Base-by-base conservation (phyloP, 1,139 yeast genomes). In the Kurtzmaniella quercitrusa region DNA sequence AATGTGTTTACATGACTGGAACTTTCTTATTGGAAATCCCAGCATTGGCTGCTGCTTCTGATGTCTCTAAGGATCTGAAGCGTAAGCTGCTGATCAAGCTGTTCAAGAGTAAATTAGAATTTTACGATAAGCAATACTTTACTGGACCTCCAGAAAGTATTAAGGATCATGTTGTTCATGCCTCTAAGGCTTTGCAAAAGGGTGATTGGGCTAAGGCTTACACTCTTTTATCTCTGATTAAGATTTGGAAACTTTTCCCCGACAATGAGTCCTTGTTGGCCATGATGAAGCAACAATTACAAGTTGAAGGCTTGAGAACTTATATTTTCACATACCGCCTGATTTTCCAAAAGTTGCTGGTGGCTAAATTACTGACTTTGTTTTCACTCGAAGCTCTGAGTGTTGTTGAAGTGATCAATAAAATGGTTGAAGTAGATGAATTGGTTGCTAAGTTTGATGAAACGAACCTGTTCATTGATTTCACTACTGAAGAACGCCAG, bases 111-210 rank as follows among this genome's bases (percentile, higher is more conserved):
- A 81, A 88, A 65, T 78, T 93, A 55, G 98, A 93, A 61, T 87
- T 86, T 71, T 91, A 88, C 60, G 96, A 91, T 62, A 85, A 94
- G 65, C 96, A 93, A 65, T 87, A 85, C 49, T 93, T 93, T 74
- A 88, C 91, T 51, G 98, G 98, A 33, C 98, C 98, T 37, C 97
- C 98, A 45, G 98, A 93, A 69, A 88, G 93, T 65, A 87, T 95
- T 42, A 85, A 95, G 60, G 99, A 93, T 65, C 89, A 81, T 66
- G 84, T 93, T 56, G 84, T 93, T 75, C 91, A 88, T 63, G 96
- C 98, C 42, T 94, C 98, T 38, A 84, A 84, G 66, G 83, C 89
- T 38, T 80, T 94, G 65, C 87, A 88, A 62, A 80, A 78, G 55
- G 97, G 98, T 53, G 88, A 93, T 61, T 93, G 98, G 98, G 68